Evolutionary conservation across 768 basidiomycete species (phyloP).

Genomic region (Ramaria rubella): DNA sequence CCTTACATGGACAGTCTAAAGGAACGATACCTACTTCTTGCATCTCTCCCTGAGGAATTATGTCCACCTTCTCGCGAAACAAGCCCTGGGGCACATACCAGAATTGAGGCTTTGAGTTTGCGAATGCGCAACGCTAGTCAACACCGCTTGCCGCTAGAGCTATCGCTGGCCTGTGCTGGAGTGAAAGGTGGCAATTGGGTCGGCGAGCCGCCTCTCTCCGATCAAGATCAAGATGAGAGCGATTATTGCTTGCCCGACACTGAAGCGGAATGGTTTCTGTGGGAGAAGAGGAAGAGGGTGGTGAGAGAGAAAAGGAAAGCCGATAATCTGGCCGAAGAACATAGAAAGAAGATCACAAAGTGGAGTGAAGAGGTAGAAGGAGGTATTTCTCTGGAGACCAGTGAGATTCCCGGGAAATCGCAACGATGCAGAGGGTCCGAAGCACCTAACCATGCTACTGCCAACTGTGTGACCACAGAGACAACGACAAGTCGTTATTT

Average conservation of each 20-base stretch:
- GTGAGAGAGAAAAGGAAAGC: not conserved
- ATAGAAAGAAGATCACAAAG: constrained; percentile 2
- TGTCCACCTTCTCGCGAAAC: constrained; percentile 2
- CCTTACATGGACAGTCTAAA: constrained; percentile 9
- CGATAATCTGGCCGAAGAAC: not conserved
- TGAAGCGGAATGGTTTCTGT: constrained; percentile 7
- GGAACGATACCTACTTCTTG: constrained; percentile 3
- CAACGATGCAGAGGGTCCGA: not conserved
- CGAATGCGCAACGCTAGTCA: not conserved
- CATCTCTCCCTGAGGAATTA: constrained; percentile 2
- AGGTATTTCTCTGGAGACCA: not conserved
- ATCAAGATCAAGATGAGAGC: not conserved
- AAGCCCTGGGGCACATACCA: not conserved
- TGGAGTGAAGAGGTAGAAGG: constrained; percentile 6
- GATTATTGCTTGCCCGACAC: constrained; percentile 5
- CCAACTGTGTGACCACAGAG: not conserved
- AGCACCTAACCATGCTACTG: not conserved
- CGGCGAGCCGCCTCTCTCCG: not conserved
- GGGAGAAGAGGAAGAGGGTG: not conserved
- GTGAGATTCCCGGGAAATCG: not conserved
- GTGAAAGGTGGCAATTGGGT: constrained; percentile 10
- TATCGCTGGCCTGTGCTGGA: constrained; percentile 7
- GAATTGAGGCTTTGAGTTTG: not conserved
- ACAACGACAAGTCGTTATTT: not conserved
- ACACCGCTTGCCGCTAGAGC: not conserved